phyloP scores from a whole-genome alignment of 2,329 filamentous ascomycete genomes.

The Teratosphaeria gauchensis region DNA sequence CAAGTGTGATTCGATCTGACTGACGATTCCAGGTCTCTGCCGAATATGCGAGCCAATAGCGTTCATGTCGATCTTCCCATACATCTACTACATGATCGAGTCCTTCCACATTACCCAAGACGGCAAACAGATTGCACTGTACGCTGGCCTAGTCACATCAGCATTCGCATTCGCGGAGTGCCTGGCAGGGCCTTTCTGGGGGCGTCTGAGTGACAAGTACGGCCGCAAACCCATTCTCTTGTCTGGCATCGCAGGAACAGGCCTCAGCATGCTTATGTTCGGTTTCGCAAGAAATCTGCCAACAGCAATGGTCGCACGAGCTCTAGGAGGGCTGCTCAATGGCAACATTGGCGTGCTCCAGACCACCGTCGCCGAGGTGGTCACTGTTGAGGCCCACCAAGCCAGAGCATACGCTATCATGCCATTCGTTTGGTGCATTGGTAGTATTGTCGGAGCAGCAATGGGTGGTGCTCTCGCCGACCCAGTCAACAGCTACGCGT shows the following conservation, averaged over 20 bases:
- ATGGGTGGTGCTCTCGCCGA: slow-evolving; percentile 84
- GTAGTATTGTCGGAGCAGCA: slow-evolving; percentile 86
- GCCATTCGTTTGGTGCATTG: slow-evolving; percentile 96
- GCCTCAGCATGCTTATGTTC: slow-evolving; percentile 84
- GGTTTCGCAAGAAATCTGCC: slow-evolving; percentile 78
- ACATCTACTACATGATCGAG: slow-evolving; percentile 95
- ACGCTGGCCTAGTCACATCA: slow-evolving; percentile 91
- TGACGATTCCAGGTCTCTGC: slow-evolving; percentile 45
- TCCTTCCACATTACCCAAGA: slow-evolving; percentile 79
- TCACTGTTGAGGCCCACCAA: slow-evolving; percentile 88
- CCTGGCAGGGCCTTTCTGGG: slow-evolving; percentile 86
- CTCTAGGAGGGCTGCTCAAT: slow-evolving; percentile 83
- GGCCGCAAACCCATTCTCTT: slow-evolving; percentile 89
- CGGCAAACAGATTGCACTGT: slow-evolving; percentile 73
- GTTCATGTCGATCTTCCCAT: slow-evolving; percentile 99
- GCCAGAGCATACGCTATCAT: slow-evolving; percentile 93
- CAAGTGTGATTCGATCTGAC: slow-evolving; percentile 1
- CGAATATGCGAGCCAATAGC: slow-evolving; percentile 97
- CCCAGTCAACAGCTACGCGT: slow-evolving; percentile 74
- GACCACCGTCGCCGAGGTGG: slow-evolving; percentile 87
- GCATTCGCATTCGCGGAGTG: slow-evolving; percentile 95
- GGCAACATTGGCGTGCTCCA: slow-evolving; percentile 94
- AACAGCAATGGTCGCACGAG: slow-evolving; percentile 76
- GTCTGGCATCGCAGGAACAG: slow-evolving; percentile 81
- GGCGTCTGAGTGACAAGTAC: slow-evolving; percentile 79